Conservation (phyloP, 495 filamentous ascomycete genomes). For the Echria macrotheca region DNA sequence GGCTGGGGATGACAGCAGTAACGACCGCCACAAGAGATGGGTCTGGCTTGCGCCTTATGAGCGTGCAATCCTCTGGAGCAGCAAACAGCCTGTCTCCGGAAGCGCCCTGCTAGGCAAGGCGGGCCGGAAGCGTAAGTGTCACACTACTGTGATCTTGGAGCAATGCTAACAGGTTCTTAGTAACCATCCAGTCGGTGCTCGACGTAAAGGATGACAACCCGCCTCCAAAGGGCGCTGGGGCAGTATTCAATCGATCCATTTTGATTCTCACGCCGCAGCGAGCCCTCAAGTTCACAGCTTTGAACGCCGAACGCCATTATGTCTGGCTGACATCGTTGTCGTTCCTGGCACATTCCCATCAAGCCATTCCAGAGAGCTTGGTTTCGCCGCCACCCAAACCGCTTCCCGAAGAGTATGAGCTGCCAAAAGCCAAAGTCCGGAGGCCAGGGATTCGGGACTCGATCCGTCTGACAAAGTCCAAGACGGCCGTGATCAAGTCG, state of each 20-base stretch:
- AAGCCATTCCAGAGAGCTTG: slow-evolving; percentile 64
- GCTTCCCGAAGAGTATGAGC: slow-evolving; percentile 41
- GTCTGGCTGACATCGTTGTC: slow-evolving; percentile 92
- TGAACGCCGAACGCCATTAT: slow-evolving; percentile 79
- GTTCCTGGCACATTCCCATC: slow-evolving; percentile 82
- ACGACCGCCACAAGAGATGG: slow-evolving; percentile 87
- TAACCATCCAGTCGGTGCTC: slow-evolving; percentile 90
- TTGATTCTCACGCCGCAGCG: slow-evolving; percentile 88
- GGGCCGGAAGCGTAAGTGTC: slow-evolving; percentile 82
- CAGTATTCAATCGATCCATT: slow-evolving; percentile 86
- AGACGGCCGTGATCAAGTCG: slow-evolving; percentile 44
- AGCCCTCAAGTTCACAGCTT: slow-evolving; percentile 91
- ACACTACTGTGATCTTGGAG: background rate
- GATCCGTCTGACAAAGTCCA: slow-evolving; percentile 81
- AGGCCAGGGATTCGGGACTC: slow-evolving; percentile 78
- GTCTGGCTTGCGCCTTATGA: slow-evolving; percentile 98
- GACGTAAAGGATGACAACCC: slow-evolving; percentile 96
- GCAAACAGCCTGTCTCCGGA: slow-evolving; percentile 87
- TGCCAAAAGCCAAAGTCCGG: slow-evolving; percentile 37
- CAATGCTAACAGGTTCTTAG: slow-evolving; percentile 45
- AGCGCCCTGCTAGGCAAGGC: slow-evolving; percentile 89
- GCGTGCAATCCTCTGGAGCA: slow-evolving; percentile 94
- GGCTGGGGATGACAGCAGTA: slow-evolving; percentile 52
- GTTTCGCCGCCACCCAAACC: slow-evolving; percentile 50
- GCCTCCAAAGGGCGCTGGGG: slow-evolving; percentile 61